Evolutionary conservation across 192 early-diverging fungal species (phyloP).

Genomic region (Backusella australiensis): DNA sequence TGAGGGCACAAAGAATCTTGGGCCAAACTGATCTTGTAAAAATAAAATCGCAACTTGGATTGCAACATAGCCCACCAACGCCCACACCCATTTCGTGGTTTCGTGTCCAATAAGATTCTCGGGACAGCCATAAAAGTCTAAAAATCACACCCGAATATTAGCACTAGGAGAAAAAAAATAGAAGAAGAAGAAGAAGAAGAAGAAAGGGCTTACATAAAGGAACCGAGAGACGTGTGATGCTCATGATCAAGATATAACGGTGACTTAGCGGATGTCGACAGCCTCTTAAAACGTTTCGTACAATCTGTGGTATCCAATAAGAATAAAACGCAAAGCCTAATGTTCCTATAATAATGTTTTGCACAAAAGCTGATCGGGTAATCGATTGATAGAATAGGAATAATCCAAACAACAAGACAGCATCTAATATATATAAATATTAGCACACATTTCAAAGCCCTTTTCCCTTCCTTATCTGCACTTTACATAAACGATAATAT

Average conservation of each 20-base stretch:
- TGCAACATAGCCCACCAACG: constrained; percentile 51
- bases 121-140: constrained; percentile 57
- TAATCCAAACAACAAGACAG: constrained; percentile 55
- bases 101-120: constrained; percentile 53
- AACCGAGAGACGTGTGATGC: constrained; percentile 49
- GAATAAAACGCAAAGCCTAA: constrained; percentile 55
- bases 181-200: too few species aligned
- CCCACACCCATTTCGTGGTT: constrained; percentile 50
- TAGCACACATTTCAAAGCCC: not conserved
- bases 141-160: not conserved
- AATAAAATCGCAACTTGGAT: constrained; percentile 59
- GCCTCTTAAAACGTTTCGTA: constrained; percentile 64
- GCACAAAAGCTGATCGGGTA: constrained; percentile 42
- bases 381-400: constrained; percentile 62
- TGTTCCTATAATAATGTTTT: constrained; percentile 42
- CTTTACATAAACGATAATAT: constrained; percentile 60
- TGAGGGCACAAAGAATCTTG: constrained; percentile 72
- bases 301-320: constrained; percentile 83
- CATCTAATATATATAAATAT: constrained; percentile 41
- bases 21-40: constrained; percentile 65
- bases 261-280: constrained; percentile 54
- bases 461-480: constrained; percentile 30
- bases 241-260: constrained; percentile 61
- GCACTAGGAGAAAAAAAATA: not conserved
- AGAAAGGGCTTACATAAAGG: constrained; percentile 55